A percentile compares a stretch with the other conserved stretches of the same genome.
Conservation (phyloP, 257 asterid genomes). For the Schizonepeta tenuifolia region DNA sequence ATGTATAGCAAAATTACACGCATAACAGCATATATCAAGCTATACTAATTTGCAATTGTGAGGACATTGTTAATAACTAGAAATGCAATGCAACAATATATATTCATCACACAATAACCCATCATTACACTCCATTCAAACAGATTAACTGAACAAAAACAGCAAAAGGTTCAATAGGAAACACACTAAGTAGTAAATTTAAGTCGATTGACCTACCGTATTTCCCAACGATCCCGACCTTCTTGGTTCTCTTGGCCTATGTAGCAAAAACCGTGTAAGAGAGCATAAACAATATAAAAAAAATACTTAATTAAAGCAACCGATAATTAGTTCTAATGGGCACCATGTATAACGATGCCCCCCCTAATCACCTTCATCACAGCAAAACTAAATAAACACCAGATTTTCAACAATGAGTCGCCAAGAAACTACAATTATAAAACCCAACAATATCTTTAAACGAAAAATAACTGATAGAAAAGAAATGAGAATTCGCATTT, state of each 20-base stretch:
- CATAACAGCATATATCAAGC: not conserved
- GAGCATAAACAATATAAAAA: not conserved
- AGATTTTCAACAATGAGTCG: not conserved
- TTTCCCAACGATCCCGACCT: conserved; percentile 88
- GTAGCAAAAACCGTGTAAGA: not conserved
- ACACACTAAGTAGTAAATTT: not conserved
- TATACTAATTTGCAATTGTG: not conserved
- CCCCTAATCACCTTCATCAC: not conserved
- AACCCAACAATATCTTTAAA: not conserved
- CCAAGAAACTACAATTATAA: not conserved
- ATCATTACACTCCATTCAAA: not conserved
- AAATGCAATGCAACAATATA: not conserved
- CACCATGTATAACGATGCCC: not conserved
- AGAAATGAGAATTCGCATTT: not conserved
- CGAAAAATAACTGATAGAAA: not conserved
- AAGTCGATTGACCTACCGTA: conserved; percentile 53
- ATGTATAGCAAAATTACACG: not conserved
- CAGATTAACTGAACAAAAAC: not conserved
- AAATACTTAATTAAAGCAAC: not conserved
- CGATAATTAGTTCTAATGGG: not conserved
- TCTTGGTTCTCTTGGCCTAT: conserved; percentile 93
- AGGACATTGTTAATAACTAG: not conserved
- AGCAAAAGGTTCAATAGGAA: not conserved
- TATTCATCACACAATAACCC: not conserved
- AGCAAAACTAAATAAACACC: not conserved